Percentiles rank a stretch among this genome's conserved stretches.
Conservation (phyloP, 129 eudicot species). For the Rutidosis leptorrhynchoides region DNA sequence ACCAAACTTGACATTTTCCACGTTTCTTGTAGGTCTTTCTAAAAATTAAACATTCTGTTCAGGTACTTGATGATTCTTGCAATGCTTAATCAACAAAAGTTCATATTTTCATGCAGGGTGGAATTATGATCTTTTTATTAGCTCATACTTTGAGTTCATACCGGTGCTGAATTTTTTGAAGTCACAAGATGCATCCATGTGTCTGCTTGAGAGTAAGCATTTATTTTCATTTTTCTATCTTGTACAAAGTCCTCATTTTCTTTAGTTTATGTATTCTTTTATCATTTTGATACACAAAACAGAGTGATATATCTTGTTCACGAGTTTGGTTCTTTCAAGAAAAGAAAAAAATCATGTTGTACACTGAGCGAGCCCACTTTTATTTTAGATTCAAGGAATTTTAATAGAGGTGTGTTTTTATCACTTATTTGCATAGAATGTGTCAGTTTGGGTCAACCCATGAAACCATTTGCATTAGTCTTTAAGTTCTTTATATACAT, state of each 20-base stretch:
- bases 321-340: slow-evolving; percentile 74
- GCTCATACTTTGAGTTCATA: slow-evolving; percentile 77
- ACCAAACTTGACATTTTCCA: slow-evolving; percentile 12
- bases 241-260: slow-evolving; percentile 1
- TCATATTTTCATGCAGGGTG: slow-evolving; percentile 55
- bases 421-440: not conserved
- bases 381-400: slow-evolving; percentile 77
- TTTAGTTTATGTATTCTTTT: not conserved
- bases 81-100: not conserved
- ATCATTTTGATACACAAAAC: slow-evolving; percentile 49
- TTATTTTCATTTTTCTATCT: slow-evolving; percentile 2
- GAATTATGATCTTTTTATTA: slow-evolving; percentile 72
- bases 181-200: slow-evolving; percentile 80
- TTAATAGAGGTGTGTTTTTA: not conserved
- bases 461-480: too few relatives aligned
- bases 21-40: slow-evolving; percentile 69
- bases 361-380: slow-evolving; percentile 93
- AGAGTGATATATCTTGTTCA: slow-evolving; percentile 66
- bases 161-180: slow-evolving; percentile 76
- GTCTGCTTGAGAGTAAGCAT: slow-evolving; percentile 75
- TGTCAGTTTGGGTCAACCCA: not conserved
- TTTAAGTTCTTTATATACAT: too few relatives aligned
- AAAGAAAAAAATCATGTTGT: slow-evolving; percentile 63
- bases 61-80: slow-evolving; percentile 40
- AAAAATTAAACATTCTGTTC: slow-evolving; percentile 81